phyloP scores from a whole-genome alignment of 441 rosid species.

The Erodium chrysanthum region DNA sequence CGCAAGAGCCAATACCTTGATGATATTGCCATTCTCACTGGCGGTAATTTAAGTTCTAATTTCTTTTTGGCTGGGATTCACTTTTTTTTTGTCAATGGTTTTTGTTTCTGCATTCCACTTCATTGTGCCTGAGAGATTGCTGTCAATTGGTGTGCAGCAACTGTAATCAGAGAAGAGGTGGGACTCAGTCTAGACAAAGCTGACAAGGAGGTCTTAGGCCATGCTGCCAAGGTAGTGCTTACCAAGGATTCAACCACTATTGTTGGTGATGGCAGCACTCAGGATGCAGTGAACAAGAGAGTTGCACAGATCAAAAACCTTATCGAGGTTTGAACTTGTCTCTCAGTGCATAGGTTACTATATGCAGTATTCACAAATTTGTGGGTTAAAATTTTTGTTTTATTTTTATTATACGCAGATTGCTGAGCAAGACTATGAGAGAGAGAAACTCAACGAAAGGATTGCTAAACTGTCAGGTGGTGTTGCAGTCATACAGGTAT shows the following conservation, averaged over 20 bases:
- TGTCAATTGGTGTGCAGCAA: constrained; percentile 33
- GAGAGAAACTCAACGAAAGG: constrained; percentile 79
- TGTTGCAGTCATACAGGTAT: constrained; percentile 86
- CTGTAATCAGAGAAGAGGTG: constrained; percentile 83
- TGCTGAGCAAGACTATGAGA: constrained; percentile 70
- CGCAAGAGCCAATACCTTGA: constrained; percentile 95
- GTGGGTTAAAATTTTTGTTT: background rate
- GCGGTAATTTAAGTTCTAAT: constrained; percentile 33
- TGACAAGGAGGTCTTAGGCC: constrained; percentile 68
- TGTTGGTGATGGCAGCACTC: constrained; percentile 79
- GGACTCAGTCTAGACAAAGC: constrained; percentile 86
- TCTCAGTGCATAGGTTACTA: background rate
- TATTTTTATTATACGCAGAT: background rate
- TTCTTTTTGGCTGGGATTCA: background rate
- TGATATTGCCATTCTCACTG: constrained; percentile 84
- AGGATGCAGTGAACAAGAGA: constrained; percentile 75
- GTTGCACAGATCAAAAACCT: constrained; percentile 77
- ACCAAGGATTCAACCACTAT: constrained; percentile 76
- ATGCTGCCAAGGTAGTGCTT: constrained; percentile 76
- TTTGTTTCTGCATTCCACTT: background rate
- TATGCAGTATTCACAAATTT: background rate
- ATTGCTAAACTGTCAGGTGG: constrained; percentile 87
- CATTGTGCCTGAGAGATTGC: constrained; percentile 5
- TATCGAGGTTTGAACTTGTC: constrained; percentile 43
- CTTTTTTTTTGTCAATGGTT: background rate